Evolutionary conservation across 1,284 basidiomycete genomes (phyloP).

Genomic region (Apiotrichum veenhuisii): DNA sequence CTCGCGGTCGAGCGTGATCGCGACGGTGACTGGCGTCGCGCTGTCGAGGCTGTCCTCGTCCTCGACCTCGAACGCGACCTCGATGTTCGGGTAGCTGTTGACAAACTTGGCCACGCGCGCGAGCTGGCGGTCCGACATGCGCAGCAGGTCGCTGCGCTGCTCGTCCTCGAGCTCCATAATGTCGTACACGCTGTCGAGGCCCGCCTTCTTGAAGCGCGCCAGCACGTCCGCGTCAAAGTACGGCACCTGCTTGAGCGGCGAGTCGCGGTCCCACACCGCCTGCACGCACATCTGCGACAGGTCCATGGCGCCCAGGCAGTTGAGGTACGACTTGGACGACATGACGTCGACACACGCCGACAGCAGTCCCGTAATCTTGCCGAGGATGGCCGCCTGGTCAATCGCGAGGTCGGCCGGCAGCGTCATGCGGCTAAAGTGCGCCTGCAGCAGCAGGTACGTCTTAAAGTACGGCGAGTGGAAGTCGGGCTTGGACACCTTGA

Average conservation of each 20-base stretch:
- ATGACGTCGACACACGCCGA: conserved; percentile 97
- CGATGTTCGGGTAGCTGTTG: conserved; percentile 89
- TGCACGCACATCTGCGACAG: conserved; percentile 99
- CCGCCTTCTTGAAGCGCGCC: conserved; percentile 75
- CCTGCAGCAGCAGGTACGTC: conserved; percentile 92
- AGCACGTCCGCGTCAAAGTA: conserved; percentile 88
- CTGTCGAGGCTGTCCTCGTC: conserved; percentile 76
- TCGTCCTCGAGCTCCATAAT: conserved; percentile 96
- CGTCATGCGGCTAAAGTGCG: conserved; percentile 89
- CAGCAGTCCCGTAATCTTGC: conserved; percentile 83
- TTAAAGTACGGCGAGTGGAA: conserved; percentile 97
- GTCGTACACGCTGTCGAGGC: conserved; percentile 84
- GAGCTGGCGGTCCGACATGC: conserved; percentile 84
- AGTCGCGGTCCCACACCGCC: conserved; percentile 95
- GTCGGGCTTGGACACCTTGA: conserved; percentile 82
- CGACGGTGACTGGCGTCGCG: conserved; percentile 73
- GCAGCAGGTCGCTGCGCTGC: conserved; percentile 71
- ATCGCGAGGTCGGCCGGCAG: conserved; percentile 89
- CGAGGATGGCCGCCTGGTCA: conserved; percentile 80
- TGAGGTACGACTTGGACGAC: conserved; percentile 92
- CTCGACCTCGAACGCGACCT: conserved; percentile 73
- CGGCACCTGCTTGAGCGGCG: conserved; percentile 89
- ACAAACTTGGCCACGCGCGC: conserved; percentile 78
- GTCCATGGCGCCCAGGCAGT: conserved; percentile 95
- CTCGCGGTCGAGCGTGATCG: conserved; percentile 75